Conservation (phyloP, 1,284 basidiomycete species). For the Leccinum subrobustum region DNA sequence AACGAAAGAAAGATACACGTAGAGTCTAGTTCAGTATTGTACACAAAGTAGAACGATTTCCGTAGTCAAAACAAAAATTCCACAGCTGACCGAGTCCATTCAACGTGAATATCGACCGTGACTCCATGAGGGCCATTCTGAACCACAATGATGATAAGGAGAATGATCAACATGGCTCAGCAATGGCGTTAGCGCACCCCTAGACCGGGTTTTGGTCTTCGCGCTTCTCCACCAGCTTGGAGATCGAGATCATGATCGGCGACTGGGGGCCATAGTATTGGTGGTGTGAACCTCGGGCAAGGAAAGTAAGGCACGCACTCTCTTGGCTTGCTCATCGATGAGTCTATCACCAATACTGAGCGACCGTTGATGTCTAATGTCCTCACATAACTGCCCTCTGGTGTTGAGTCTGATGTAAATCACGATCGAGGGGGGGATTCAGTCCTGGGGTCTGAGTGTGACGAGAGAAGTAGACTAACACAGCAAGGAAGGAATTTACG, state of each 20-base stretch:
- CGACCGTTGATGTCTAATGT: slow-evolving; percentile 18
- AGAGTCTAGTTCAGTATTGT: background rate
- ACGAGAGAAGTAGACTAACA: slow-evolving; percentile 10
- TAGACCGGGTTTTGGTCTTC: slow-evolving; percentile 15
- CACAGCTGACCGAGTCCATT: background rate
- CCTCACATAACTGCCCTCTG: slow-evolving; percentile 9
- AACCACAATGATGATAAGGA: background rate
- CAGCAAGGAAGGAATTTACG: slow-evolving; percentile 19
- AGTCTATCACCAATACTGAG: slow-evolving; percentile 6
- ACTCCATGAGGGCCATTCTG: too few relatives aligned
- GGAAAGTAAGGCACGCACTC: slow-evolving; percentile 3
- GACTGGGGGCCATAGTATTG: slow-evolving; percentile 11
- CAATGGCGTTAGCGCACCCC: background rate
- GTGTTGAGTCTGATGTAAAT: slow-evolving; percentile 12
- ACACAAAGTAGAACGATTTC: background rate
- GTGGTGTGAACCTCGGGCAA: too few relatives aligned
- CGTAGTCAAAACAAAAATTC: background rate
- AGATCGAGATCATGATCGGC: slow-evolving; percentile 22
- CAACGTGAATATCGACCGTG: background rate
- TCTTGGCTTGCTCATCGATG: slow-evolving; percentile 7
- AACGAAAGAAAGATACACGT: background rate
- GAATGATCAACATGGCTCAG: background rate
- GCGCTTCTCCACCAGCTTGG: slow-evolving; percentile 12
- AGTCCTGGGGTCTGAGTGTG: background rate
- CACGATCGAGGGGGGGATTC: background rate